Base-by-base conservation (phyloP, 2,329 filamentous ascomycete genomes). In the Zymoseptoria tritici region DNA sequence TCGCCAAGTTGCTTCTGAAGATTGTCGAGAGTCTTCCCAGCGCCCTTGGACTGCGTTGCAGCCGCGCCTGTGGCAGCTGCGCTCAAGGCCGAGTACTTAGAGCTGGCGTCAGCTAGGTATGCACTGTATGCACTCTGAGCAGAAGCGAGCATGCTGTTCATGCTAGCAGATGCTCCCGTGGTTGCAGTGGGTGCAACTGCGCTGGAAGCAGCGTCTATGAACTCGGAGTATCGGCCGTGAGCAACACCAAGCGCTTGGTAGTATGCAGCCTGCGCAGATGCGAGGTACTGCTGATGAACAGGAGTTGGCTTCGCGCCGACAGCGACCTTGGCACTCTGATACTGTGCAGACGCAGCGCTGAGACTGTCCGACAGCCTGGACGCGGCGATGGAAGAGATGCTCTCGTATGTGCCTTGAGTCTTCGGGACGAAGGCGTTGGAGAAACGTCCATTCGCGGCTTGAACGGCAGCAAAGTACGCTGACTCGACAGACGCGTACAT, bases 211-310 rank as follows among this genome's bases (percentile, higher is more conserved):
- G 86, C 85, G 11, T 80, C 80, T 2, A 94, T 65, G 68, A 94
- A 93, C 55, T 87, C 86, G 4, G 86, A 85, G 72, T 94, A 94
- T 46, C 87, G 84, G 51, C 86, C 89, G 68, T 95, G 88, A 0
- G 91, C 90, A 52, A 90, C 74, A 26, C 90, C 90, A 22, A 94
- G 74, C 9, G 87, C 89, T 64, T 90, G 87, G 67, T 91, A 92
- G 73, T 93, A 93, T 59, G 87, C 77, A 80, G 86, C 71, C 79
- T 84, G 71, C 77, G 83, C 75, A 80, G 82, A 78, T 75, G 86
- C 73, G 77, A 86, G 61, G 73, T 81, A 73, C 70, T 79, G 73
- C 67, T 84, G 64, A 75, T 84, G 64, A 72, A 80, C 77, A 26
- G 78, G 76, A 1, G 86, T 85, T 1, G 86, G 82, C 49, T 86